phyloP scores from a whole-genome alignment of 148 eudicot species.

The Beta vulgaris region DNA sequence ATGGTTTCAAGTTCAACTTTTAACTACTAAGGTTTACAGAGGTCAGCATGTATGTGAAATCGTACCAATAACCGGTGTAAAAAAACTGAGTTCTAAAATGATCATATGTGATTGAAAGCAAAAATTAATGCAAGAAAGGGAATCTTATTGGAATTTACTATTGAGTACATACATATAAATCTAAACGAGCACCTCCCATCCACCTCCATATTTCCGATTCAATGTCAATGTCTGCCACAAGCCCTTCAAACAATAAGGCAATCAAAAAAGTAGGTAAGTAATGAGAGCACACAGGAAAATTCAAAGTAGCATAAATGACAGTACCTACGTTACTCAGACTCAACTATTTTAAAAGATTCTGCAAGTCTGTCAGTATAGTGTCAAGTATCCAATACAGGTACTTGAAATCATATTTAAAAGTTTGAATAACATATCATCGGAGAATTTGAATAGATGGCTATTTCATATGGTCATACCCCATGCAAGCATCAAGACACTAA shows the following conservation, averaged over 20 bases:
- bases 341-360: not conserved
- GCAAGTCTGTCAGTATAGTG: not conserved
- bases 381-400: not conserved
- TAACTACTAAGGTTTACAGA: not conserved
- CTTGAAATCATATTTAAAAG: not conserved
- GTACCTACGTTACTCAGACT: constrained; percentile 1
- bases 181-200: constrained; percentile 94
- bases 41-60: not conserved
- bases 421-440: not conserved
- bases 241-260: constrained; percentile 44
- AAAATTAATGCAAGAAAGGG: not conserved
- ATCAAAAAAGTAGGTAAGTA: constrained; percentile 11
- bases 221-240: constrained; percentile 89
- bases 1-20: no score
- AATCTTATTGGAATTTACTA: not conserved
- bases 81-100: not conserved
- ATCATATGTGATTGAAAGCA: not conserved
- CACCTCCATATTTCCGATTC: constrained; percentile 97
- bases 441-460: not conserved
- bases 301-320: not conserved
- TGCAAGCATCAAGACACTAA: constrained; percentile 89
- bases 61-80: not conserved
- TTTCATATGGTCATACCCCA: constrained; percentile 93
- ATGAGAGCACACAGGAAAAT: not conserved
- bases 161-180: constrained; percentile 75